These are phyloP conservation scores for Suhomyces pyralidae DNA, from an alignment of 805 yeast species.

Conservation along the genomic window DNA sequence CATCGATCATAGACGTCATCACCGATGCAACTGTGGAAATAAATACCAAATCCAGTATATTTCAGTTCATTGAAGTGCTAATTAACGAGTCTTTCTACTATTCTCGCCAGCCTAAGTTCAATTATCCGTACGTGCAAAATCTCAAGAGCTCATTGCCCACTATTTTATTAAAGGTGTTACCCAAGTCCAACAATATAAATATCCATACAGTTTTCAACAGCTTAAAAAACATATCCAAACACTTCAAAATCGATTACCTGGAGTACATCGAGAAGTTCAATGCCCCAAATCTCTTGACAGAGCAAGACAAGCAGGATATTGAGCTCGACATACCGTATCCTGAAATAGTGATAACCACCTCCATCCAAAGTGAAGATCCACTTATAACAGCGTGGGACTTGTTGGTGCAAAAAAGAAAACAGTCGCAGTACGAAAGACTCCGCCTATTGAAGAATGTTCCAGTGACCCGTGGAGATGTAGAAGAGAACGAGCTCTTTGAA, in stretches of 20 bases:
- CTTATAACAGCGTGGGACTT: slow-evolving; percentile 46
- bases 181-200: slow-evolving; percentile 35
- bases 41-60: slow-evolving; percentile 61
- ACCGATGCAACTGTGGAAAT: slow-evolving; percentile 47
- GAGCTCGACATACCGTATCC: slow-evolving; percentile 35
- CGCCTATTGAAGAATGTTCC: slow-evolving; percentile 35
- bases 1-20: slow-evolving; percentile 61
- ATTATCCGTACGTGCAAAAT: slow-evolving; percentile 37
- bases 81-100: slow-evolving; percentile 36
- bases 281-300: slow-evolving; percentile 29
- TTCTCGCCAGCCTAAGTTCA: slow-evolving; percentile 34
- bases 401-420: slow-evolving; percentile 43
- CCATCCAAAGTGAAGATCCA: slow-evolving; percentile 22
- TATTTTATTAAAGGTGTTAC: slow-evolving; percentile 33
- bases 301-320: slow-evolving; percentile 33
- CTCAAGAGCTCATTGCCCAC: slow-evolving; percentile 33
- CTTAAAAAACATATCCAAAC: slow-evolving; percentile 35
- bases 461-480: slow-evolving; percentile 20
- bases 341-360: slow-evolving; percentile 19
- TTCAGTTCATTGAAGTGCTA: slow-evolving; percentile 68
- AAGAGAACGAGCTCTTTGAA: slow-evolving; percentile 27
- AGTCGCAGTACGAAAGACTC: slow-evolving; percentile 50
- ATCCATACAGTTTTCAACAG: slow-evolving; percentile 35
- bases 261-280: slow-evolving; percentile 25
- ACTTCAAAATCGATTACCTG: slow-evolving; percentile 28